Evolutionary conservation across 345 rosid species (phyloP).

Genomic region (Cardamine occulta): DNA sequence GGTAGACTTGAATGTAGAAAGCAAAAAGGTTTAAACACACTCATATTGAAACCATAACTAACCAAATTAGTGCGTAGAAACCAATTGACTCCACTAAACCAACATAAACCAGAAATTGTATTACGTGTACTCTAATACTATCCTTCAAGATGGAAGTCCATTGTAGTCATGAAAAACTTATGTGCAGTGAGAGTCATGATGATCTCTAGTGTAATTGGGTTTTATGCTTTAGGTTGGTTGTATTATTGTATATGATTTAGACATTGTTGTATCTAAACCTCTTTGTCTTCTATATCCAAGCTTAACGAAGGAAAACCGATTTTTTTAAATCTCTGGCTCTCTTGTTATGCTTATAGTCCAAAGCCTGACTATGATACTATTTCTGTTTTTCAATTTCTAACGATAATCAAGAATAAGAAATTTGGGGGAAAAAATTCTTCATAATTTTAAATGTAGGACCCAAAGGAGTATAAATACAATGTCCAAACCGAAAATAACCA

Average conservation of each 20-base stretch:
- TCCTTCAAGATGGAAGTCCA: not conserved
- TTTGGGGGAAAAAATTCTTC: not conserved
- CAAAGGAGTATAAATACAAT: not conserved
- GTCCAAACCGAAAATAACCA: not conserved
- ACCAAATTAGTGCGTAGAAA: not conserved
- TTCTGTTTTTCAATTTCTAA: not conserved
- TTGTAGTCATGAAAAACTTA: not conserved
- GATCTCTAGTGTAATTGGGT: not conserved
- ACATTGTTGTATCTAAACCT: not conserved
- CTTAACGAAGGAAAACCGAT: not conserved
- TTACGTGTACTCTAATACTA: not conserved
- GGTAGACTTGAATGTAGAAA: not conserved
- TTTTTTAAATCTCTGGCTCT: not conserved
- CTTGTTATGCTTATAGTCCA: too few relatives aligned
- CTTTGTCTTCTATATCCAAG: not conserved
- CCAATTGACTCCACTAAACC: not conserved
- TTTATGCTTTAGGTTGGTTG: not conserved
- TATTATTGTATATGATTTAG: not conserved
- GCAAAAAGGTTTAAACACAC: not conserved
- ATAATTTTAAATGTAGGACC: not conserved
- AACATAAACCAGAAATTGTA: not conserved
- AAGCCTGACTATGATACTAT: not conserved
- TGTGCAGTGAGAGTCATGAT: not conserved
- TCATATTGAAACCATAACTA: not conserved
- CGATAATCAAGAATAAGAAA: not conserved